phyloP scores from a whole-genome alignment of 176 grass and related monocot species.

The Eragrostis curvula region DNA sequence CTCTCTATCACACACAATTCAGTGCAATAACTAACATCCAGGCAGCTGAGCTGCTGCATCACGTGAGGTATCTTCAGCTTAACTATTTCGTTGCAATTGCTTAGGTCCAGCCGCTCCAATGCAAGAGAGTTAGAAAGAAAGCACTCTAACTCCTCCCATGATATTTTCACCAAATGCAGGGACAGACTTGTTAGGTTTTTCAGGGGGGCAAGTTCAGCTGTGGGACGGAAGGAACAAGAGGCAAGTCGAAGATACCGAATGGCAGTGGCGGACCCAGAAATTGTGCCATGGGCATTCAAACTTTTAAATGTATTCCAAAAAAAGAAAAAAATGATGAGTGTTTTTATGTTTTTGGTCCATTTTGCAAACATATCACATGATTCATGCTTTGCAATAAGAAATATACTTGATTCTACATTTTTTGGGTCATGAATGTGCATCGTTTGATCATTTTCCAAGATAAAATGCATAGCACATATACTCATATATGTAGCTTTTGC shows the following conservation, averaged over 20 bases:
- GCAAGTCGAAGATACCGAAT: neutral
- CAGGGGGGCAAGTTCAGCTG: neutral
- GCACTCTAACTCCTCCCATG: neutral
- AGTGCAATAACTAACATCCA: neutral
- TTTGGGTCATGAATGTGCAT: no score
- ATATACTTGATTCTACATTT: no score
- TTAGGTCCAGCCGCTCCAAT: neutral
- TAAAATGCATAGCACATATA: no score
- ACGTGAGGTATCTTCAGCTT: neutral
- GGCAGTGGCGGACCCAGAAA: no score
- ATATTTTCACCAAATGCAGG: neutral
- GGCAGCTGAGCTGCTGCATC: neutral
- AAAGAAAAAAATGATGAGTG: no score
- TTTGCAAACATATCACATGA: no score
- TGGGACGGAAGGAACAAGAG: neutral
- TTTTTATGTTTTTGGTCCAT: no score
- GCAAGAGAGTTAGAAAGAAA: conserved; percentile 5
- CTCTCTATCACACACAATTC: neutral
- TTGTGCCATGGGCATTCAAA: no score
- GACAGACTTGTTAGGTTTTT: neutral
- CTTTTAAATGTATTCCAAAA: no score
- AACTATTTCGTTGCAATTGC: neutral
- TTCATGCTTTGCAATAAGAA: no score
- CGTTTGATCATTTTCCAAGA: no score
- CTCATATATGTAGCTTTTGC: no score